Evolutionary conservation across 106 monocot species (phyloP).

Genomic region (Apostasia shenzhenica): DNA sequence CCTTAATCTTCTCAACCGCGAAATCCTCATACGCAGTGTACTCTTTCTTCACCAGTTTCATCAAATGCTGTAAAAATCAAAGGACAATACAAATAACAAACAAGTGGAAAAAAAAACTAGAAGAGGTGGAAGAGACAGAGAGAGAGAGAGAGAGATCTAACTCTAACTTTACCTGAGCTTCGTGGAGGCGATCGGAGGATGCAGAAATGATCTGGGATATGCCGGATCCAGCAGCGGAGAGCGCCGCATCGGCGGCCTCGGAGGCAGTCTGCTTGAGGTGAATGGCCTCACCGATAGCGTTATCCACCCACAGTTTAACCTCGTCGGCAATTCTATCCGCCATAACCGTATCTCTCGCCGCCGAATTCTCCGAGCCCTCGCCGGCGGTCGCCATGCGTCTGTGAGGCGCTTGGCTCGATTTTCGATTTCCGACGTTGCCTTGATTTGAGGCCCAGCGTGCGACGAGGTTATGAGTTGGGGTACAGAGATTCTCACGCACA

Average conservation of each 20-base stretch:
- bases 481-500: too few relatives aligned
- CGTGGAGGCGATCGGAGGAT: slow-evolving; percentile 20
- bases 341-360: background rate
- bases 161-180: slow-evolving; percentile 19
- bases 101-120: background rate
- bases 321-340: background rate
- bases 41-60: slow-evolving; percentile 27
- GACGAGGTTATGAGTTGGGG: too few relatives aligned
- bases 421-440: too few relatives aligned
- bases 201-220: slow-evolving; percentile 31
- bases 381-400: background rate
- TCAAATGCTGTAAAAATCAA: slow-evolving; percentile 11
- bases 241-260: slow-evolving; percentile 20
- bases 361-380: slow-evolving; percentile 2
- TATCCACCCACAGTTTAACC: slow-evolving; percentile 21
- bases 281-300: slow-evolving; percentile 22
- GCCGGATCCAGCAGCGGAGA: slow-evolving; percentile 16
- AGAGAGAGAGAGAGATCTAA: background rate
- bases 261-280: slow-evolving; percentile 17
- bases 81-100: background rate
- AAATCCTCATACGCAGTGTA: slow-evolving; percentile 31
- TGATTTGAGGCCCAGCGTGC: too few relatives aligned
- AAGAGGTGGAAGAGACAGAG: background rate
- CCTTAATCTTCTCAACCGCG: slow-evolving; percentile 59
- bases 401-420: too few relatives aligned